Evolutionary conservation across 192 early-diverging fungal genomes (phyloP), one percentile per base, ranked within the genome.

Genomic region (Coemansia sp.): DNA sequence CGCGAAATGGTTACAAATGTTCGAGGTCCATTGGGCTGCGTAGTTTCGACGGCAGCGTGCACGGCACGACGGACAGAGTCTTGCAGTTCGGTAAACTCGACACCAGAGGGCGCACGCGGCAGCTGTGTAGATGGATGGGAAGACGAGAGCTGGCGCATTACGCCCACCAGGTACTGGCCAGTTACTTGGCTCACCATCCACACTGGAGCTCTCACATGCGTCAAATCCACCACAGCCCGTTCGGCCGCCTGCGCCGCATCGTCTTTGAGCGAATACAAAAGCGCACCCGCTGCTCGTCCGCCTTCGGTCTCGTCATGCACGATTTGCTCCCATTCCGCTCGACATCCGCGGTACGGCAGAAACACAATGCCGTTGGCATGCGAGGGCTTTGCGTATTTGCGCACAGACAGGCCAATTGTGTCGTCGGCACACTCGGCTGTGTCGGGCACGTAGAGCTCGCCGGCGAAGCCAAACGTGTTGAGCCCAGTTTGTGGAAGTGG

Each of bases 231-330:
- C 1, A 61, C 54, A 0, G 54, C 65, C 2, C 68, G 61, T 19
- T 75, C 72, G 14, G 77, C 67, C 27, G 71, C 69, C 52, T 80
- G 72, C 48, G 77, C 71, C 1, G 77, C 77, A 61, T 80, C 68
- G 17, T 75, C 72, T 17, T 80, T 80, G 39, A 80, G 62, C 53
- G 72, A 74, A 10, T 74, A 71, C 31, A 80, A 56, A 3, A 80
- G 39, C 4, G 72, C 72, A 6, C 68, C 77, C 1, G 54, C 52
- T 4, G 77, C 77, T 0, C 77, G 52, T 0, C 72, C 72, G 0
- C 35, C 61, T 11, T 45, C 56, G 6, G 66, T 48, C 51, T 80
- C 77, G 17, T 38, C 45, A 7, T 66, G 60, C 29, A 80, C 31
- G 7, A 80, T 64, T 47, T 59, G 31, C 10, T 65, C 68, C 77